phyloP scores from a whole-genome alignment of 2,329 filamentous ascomycete species.

The Neocucurbitaria cava region DNA sequence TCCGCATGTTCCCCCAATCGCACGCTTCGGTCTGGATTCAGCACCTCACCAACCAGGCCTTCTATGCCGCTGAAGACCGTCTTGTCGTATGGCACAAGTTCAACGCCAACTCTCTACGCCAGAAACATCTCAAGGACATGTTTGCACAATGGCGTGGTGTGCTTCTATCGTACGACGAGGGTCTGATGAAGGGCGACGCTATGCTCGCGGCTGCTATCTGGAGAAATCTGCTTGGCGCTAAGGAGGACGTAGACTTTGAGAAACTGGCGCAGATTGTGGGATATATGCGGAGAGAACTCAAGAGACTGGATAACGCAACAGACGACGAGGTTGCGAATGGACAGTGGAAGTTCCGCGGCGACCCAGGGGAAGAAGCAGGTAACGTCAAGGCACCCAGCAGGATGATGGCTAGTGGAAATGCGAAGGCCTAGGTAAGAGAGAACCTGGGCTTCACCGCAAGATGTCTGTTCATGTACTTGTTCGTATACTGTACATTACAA shows the following conservation, averaged over 20 bases:
- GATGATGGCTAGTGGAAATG: slow-evolving; percentile 26
- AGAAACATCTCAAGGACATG: slow-evolving; percentile 79
- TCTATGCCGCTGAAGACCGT: slow-evolving; percentile 83
- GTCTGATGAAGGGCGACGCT: slow-evolving; percentile 76
- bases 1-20: slow-evolving; percentile 77
- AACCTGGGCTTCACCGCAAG: not conserved
- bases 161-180: slow-evolving; percentile 84
- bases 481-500: not conserved
- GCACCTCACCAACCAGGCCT: slow-evolving; percentile 94
- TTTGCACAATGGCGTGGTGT: slow-evolving; percentile 93
- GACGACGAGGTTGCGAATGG: slow-evolving; percentile 61
- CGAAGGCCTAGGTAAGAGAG: slow-evolving; percentile 9
- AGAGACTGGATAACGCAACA: slow-evolving; percentile 59
- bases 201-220: slow-evolving; percentile 83
- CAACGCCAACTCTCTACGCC: slow-evolving; percentile 60
- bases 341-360: slow-evolving; percentile 57
- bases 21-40: slow-evolving; percentile 80
- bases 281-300: slow-evolving; percentile 67
- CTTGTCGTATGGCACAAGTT: slow-evolving; percentile 83
- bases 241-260: slow-evolving; percentile 66
- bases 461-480: not conserved
- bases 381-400: slow-evolving; percentile 33
- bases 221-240: slow-evolving; percentile 89
- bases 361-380: slow-evolving; percentile 49
- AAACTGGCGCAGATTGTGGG: slow-evolving; percentile 68